Evolutionary conservation across 192 early-diverging fungal species (phyloP).

Genomic region (Entomortierella parvispora): DNA sequence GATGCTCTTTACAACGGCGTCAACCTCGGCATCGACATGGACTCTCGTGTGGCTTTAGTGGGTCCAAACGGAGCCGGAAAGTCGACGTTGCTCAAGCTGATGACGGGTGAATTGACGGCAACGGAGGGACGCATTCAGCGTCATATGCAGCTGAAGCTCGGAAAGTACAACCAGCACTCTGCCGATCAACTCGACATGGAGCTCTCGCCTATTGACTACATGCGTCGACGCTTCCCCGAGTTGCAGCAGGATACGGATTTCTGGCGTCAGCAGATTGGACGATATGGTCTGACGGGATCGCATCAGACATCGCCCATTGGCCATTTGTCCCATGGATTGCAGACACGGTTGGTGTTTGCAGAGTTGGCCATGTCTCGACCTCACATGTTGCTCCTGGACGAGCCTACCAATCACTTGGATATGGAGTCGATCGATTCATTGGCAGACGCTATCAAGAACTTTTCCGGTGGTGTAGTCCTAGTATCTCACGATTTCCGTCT

Average conservation of each 20-base stretch:
- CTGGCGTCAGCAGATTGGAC: conserved; percentile 95
- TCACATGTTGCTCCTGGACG: conserved; percentile 96
- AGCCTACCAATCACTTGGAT: conserved; percentile 98
- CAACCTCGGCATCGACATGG: conserved; percentile 96
- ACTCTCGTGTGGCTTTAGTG: conserved; percentile 97
- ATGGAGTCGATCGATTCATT: conserved; percentile 94
- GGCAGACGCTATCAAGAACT: conserved; percentile 96
- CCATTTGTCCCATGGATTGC: conserved; percentile 93
- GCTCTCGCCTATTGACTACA: conserved; percentile 89
- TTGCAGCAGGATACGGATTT: conserved; percentile 84
- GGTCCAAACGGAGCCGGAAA: conserved; percentile 96
- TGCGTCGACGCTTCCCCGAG: conserved; percentile 86
- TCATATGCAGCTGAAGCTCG: conserved; percentile 94
- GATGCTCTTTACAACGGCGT: conserved; percentile 90
- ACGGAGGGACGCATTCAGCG: conserved; percentile 87
- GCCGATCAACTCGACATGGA: conserved; percentile 95
- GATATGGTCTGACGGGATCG: conserved; percentile 93
- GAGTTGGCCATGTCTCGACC: conserved; percentile 89
- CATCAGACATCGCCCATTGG: conserved; percentile 92
- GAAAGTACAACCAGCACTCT: conserved; percentile 97
- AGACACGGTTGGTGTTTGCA: conserved; percentile 96
- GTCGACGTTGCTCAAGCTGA: conserved; percentile 97
- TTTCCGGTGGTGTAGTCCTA: conserved; percentile 96
- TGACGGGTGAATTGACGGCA: conserved; percentile 89
- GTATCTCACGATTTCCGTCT: conserved; percentile 99